A percentile compares a stretch with the other conserved stretches of the same genome.
Conservation (phyloP, 768 basidiomycete genomes). For the Fistulinella prunicolor region DNA sequence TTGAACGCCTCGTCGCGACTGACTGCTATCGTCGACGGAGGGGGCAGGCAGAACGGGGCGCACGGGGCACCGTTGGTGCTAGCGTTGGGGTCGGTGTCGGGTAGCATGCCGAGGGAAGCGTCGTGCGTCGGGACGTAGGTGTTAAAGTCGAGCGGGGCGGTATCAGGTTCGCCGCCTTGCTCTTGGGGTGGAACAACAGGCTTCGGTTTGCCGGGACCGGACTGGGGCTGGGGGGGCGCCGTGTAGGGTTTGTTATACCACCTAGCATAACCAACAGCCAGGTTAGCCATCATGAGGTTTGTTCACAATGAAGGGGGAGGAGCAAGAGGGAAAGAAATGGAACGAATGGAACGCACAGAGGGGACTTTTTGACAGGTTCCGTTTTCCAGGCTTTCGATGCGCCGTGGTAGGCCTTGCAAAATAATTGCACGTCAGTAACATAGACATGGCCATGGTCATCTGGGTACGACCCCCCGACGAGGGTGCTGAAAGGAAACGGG, state of each 20-base stretch:
- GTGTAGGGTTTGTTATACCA: slow-evolving; percentile 71
- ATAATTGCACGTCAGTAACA: too few relatives aligned
- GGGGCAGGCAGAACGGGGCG: slow-evolving; percentile 29
- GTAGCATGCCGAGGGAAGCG: slow-evolving; percentile 48
- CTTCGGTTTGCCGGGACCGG: slow-evolving; percentile 6
- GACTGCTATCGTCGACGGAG: slow-evolving; percentile 39
- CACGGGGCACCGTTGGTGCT: slow-evolving; percentile 9
- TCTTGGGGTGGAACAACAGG: too few relatives aligned
- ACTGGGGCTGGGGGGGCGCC: slow-evolving; percentile 12
- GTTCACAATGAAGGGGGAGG: neutral
- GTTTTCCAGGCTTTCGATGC: slow-evolving; percentile 67
- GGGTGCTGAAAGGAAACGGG: slow-evolving; percentile 2
- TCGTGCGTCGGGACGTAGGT: slow-evolving; percentile 71
- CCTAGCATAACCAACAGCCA: slow-evolving; percentile 33
- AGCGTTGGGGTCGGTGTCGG: slow-evolving; percentile 18
- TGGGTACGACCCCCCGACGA: too few relatives aligned
- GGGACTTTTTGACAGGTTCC: slow-evolving; percentile 65
- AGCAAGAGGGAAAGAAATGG: neutral
- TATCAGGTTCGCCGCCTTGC: slow-evolving; percentile 42
- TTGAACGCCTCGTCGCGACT: slow-evolving; percentile 74
- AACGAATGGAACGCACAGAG: slow-evolving; percentile 71
- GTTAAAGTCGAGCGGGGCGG: slow-evolving; percentile 63
- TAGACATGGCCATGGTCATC: too few relatives aligned
- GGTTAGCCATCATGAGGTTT: neutral
- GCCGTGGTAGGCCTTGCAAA: slow-evolving; percentile 59